Conservation (phyloP, 2,329 filamentous ascomycete genomes). For the Pestalotiopsis sp. region DNA sequence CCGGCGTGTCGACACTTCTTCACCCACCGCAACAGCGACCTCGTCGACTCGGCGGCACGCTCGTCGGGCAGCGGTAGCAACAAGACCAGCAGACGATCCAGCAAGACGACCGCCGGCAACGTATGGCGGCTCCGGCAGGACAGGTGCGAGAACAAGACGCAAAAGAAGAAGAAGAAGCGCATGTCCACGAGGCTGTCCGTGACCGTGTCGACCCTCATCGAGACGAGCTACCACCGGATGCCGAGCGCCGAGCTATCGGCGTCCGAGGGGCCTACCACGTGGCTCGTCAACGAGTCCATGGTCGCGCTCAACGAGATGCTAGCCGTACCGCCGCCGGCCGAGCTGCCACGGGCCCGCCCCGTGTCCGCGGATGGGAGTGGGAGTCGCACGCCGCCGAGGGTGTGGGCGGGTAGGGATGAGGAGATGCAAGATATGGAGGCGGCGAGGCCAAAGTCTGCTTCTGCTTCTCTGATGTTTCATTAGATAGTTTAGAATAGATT, state of each 20-base stretch:
- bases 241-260: background rate
- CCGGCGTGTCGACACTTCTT: constrained; percentile 42
- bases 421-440: background rate
- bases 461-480: background rate
- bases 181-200: background rate
- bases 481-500: background rate
- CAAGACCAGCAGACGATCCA: background rate
- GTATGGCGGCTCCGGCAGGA: no score
- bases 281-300: background rate
- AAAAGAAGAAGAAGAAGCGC: no score
- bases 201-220: background rate
- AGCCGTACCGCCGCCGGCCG: background rate
- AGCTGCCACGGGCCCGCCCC: background rate
- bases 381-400: background rate
- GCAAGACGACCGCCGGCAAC: no score
- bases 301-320: background rate
- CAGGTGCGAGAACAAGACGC: no score
- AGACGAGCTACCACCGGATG: background rate
- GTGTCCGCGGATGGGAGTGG: background rate
- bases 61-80: background rate
- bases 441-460: background rate
- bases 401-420: background rate
- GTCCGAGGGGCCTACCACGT: background rate
- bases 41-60: background rate
- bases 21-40: background rate